Percentiles rank a stretch among this genome's conserved stretches.
Evolutionary conservation across 2,329 filamentous ascomycete genomes (phyloP).

Genomic region (Penicillium brevicompactum): DNA sequence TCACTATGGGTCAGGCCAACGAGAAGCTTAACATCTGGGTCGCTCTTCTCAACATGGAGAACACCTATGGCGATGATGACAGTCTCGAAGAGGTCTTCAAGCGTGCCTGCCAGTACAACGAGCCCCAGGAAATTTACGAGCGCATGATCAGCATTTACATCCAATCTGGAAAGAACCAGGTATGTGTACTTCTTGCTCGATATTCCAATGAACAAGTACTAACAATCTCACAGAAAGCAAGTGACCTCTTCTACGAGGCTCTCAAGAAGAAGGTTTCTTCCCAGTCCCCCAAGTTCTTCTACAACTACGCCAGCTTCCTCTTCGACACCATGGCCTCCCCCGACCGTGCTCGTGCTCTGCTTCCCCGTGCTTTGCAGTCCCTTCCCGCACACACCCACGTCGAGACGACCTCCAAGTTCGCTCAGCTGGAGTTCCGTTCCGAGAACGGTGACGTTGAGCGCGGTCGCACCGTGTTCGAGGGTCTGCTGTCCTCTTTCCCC

Average conservation of each 20-base stretch:
- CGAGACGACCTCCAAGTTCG: conserved; percentile 82
- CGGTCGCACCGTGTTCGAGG: conserved; percentile 92
- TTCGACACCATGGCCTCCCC: conserved; percentile 71
- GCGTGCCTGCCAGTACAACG: conserved; percentile 90
- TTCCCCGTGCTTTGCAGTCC: conserved; percentile 81
- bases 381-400: conserved; percentile 71
- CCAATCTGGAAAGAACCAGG: conserved; percentile 79
- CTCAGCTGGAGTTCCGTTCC: conserved; percentile 86
- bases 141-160: conserved; percentile 93
- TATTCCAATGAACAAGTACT: conserved; percentile 9
- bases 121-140: conserved; percentile 85
- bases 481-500: conserved; percentile 77
- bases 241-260: conserved; percentile 81
- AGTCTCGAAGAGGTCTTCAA: conserved; percentile 84
- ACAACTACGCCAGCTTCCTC: conserved; percentile 93
- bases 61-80: conserved; percentile 82
- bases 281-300: conserved; percentile 77
- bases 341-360: conserved; percentile 73
- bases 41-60: conserved; percentile 90
- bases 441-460: conserved; percentile 81
- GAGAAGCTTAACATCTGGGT: conserved; percentile 97
- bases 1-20: conserved; percentile 84
- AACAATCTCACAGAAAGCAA: conserved; percentile 68
- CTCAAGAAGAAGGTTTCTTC: conserved; percentile 84
- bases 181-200: conserved; percentile 51